Evolutionary conservation across 2,329 filamentous ascomycete species (phyloP), one percentile per base, ranked within the genome.

Genomic region (Colletotrichum sp.): DNA sequence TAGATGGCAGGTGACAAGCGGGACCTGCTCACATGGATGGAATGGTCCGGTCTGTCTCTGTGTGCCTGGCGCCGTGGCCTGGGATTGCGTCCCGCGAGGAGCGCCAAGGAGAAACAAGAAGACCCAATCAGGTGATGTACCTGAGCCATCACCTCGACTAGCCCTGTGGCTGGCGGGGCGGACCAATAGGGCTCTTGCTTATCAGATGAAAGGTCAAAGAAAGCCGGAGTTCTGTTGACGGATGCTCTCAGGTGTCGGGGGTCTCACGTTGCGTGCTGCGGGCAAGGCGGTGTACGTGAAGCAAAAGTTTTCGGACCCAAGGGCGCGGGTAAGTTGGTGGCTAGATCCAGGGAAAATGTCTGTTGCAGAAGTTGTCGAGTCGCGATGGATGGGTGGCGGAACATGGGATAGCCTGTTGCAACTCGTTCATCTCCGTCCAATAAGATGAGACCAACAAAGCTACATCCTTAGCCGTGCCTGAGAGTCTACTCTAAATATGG

Each of bases 281-380:
- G 25, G 48, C 65, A 56, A 43, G 56, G 55, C 34, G 56, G 56
- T 62, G 36, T n/a, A 43, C 16, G 10, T 18, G 25, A 28, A 32
- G 15, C 15, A 70, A 60, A 70, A 22, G 66, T 48, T 34, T 56
- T 56, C 18, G 22, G 71, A 64, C 58, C 71, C 71, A 30, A 56
- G 25, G 30, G 18, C 66, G n/a, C 55, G 68, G 72, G 55, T 39
- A 16, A 71, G 68, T 43, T 22, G 68, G 39, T 8, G 36, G 10
- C 16, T n/a, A 62, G 36, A 55, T 62, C 27, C 68, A 71, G 55
- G 68, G 72, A 75, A 75, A 43, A 71, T 56, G 68, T 55, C 52
- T 66, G 61, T 22, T 66, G 60, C 28, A 66, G 52, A 70, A 10
- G 69, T 62, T 56, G 28, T 32, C 39, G 71, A 75, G 68, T 72